phyloP scores from a whole-genome alignment of 495 filamentous ascomycete species.

The Thozetella sp. region DNA sequence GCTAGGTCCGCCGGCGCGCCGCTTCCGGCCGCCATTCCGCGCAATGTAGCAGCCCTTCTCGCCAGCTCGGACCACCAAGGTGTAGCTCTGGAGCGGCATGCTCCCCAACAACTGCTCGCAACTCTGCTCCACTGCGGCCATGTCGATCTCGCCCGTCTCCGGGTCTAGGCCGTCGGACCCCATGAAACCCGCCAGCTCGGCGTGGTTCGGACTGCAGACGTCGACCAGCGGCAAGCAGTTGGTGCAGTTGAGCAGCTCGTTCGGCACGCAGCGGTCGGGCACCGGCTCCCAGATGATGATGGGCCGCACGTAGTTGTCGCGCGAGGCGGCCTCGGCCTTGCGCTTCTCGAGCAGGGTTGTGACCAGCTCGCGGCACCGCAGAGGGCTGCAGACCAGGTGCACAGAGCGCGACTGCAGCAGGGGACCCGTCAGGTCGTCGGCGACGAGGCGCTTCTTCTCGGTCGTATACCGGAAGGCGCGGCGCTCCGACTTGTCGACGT shows the following conservation, averaged over 20 bases:
- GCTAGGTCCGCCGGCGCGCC: conserved; percentile 9
- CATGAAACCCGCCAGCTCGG: conserved; percentile 83
- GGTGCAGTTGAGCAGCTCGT: conserved; percentile 72
- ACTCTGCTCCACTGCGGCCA: conserved; percentile 46
- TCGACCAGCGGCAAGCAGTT: conserved; percentile 75
- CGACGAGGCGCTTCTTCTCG: conserved; percentile 74
- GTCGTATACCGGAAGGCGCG: conserved; percentile 86
- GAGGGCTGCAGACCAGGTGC: conserved; percentile 84
- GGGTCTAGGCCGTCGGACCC: conserved; percentile 50
- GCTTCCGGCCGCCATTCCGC: conserved; percentile 49
- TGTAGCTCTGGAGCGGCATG: conserved; percentile 56
- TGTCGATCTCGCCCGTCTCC: conserved; percentile 51
- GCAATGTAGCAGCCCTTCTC: conserved; percentile 53
- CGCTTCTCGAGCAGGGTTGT: conserved; percentile 56
- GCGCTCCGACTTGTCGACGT: conserved; percentile 51
- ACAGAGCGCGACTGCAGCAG: conserved; percentile 75
- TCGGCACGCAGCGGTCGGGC: conserved; percentile 80
- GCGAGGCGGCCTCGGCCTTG: conserved; percentile 5
- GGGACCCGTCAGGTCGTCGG: conserved; percentile 37
- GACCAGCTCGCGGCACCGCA: conserved; percentile 75
- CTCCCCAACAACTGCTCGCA: conserved; percentile 53
- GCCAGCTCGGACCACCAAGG: conserved; percentile 54
- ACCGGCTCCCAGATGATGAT: conserved; percentile 95
- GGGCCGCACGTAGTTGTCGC: conserved; percentile 44
- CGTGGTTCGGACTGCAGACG: conserved; percentile 85